A percentile compares a stretch with the other conserved stretches of the same genome.
Evolutionary conservation across 1,139 yeast genomes (phyloP).

Genomic region (Blastobotrys niveus): DNA sequence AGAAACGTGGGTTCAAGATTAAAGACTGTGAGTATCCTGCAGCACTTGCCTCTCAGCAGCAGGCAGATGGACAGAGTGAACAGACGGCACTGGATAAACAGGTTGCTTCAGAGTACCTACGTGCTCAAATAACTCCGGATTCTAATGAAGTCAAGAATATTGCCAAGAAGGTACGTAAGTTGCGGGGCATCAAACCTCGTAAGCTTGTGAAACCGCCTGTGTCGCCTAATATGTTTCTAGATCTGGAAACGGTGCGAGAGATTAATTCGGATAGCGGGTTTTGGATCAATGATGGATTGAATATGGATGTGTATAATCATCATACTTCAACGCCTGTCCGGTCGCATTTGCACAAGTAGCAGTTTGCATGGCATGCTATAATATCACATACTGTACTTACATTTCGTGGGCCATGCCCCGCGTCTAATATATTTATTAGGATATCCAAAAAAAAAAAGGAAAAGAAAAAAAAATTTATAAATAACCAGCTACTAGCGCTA

Average conservation of each 20-base stretch:
- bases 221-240: slow-evolving; percentile 3
- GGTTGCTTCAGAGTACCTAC: slow-evolving; percentile 24
- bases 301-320: too few species aligned
- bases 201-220: slow-evolving; percentile 8
- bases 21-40: slow-evolving; percentile 1
- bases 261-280: slow-evolving; percentile 2
- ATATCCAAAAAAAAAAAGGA: neutral
- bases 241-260: slow-evolving; percentile 10
- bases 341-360: too few species aligned
- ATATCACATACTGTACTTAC: too few species aligned
- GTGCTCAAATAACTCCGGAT: slow-evolving; percentile 25
- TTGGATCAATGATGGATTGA: slow-evolving; percentile 5
- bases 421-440: neutral
- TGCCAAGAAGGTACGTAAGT: slow-evolving; percentile 12
- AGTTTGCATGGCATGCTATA: too few species aligned
- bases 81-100: neutral
- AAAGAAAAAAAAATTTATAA: neutral
- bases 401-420: neutral
- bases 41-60: neutral
- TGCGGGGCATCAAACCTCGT: slow-evolving; percentile 3
- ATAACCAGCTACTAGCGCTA: neutral
- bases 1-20: slow-evolving; percentile 1
- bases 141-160: slow-evolving; percentile 16
- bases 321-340: too few species aligned
- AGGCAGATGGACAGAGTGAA: neutral